Conservation (phyloP, 2,329 filamentous ascomycete species). For the Pestalotiopsis sp. region DNA sequence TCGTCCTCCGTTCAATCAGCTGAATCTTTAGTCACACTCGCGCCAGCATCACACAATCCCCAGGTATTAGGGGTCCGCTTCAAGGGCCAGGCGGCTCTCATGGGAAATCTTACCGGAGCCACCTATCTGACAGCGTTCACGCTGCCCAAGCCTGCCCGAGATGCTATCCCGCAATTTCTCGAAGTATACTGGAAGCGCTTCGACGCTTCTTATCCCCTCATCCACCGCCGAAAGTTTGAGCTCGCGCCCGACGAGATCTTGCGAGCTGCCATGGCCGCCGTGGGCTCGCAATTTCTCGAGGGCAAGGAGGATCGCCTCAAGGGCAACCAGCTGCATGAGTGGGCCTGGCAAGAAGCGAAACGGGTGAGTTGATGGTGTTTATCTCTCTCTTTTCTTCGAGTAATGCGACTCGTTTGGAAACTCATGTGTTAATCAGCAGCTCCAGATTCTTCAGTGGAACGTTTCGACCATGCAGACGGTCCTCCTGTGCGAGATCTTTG, state of each 20-base stretch:
- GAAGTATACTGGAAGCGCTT: conserved; percentile 55
- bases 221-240: conserved; percentile 49
- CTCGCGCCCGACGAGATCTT: conserved; percentile 44
- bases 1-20: conserved; percentile 43
- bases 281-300: conserved; percentile 52
- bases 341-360: conserved; percentile 50
- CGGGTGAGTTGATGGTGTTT: conserved; percentile 40
- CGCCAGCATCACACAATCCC: conserved; percentile 39
- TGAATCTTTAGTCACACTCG: conserved; percentile 49
- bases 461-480: conserved; percentile 54
- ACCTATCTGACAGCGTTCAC: conserved; percentile 37
- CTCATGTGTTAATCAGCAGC: conserved; percentile 9
- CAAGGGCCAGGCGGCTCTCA: conserved; percentile 37
- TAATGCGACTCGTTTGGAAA: background rate
- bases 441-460: conserved; percentile 48
- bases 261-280: conserved; percentile 56
- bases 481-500: conserved; percentile 55
- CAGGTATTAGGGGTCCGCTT: conserved; percentile 38
- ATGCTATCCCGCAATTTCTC: conserved; percentile 49
- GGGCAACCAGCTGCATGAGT: conserved; percentile 51
- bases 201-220: conserved; percentile 47
- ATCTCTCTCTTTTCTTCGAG: background rate
- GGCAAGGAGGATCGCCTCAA: conserved; percentile 49
- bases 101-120: conserved; percentile 34
- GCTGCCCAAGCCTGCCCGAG: conserved; percentile 36